phyloP scores from a whole-genome alignment of 768 basidiomycete genomes.

The Russula brevipes region DNA sequence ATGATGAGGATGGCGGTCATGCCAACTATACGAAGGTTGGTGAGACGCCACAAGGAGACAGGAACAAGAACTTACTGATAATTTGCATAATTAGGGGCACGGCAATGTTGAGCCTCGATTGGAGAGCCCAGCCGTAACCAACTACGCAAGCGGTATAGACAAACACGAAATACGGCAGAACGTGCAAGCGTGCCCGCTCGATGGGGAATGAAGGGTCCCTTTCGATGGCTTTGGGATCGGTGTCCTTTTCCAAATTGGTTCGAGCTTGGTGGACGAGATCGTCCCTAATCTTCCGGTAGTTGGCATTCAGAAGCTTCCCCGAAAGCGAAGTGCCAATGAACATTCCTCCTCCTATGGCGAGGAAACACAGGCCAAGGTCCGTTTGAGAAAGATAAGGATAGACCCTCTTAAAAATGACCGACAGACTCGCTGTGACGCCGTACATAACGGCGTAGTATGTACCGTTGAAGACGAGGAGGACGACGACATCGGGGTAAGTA shows the following conservation, averaged over 20 bases:
- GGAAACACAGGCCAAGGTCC: constrained; percentile 70
- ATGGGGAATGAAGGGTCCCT: constrained; percentile 49
- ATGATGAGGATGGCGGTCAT: constrained; percentile 42
- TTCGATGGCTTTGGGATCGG: constrained; percentile 26
- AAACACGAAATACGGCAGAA: constrained; percentile 39
- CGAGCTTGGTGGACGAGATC: constrained; percentile 23
- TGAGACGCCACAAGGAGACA: constrained; percentile 5
- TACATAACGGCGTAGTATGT: constrained; percentile 54
- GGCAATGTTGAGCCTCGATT: constrained; percentile 44
- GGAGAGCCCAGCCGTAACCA: constrained; percentile 60
- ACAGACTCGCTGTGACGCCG: constrained; percentile 53
- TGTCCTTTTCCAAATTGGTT: constrained; percentile 27
- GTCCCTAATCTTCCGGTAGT: constrained; percentile 47
- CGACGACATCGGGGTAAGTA: constrained; percentile 49
- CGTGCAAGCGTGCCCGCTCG: constrained; percentile 52
- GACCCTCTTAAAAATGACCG: constrained; percentile 50
- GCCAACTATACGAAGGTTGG: constrained; percentile 41
- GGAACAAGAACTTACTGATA: constrained; percentile 29
- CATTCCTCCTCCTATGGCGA: constrained; percentile 71
- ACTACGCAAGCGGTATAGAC: constrained; percentile 40
- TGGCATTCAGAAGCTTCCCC: constrained; percentile 61
- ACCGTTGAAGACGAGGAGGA: constrained; percentile 51
- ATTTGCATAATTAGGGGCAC: constrained; percentile 50
- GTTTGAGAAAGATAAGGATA: constrained; percentile 61
- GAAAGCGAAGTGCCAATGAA: constrained; percentile 51